phyloP scores from a whole-genome alignment of 1,139 yeast species.

The Williopsis jadinii region DNA sequence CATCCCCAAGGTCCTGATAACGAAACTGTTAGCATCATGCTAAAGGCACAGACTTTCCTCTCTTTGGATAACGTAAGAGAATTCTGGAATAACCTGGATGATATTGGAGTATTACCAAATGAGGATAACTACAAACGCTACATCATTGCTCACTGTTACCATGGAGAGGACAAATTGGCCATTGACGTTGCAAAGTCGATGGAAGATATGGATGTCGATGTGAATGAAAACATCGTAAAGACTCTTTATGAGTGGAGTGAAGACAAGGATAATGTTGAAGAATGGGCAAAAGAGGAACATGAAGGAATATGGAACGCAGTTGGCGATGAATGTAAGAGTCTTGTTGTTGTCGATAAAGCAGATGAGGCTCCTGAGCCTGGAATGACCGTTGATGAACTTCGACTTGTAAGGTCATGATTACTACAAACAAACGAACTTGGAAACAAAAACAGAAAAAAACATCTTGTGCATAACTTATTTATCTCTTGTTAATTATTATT shows the following conservation, averaged over 20 bases:
- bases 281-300: conserved; percentile 46
- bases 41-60: conserved; percentile 56
- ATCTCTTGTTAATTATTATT: conserved; percentile 1
- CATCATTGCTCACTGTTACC: conserved; percentile 67
- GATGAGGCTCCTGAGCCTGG: conserved; percentile 6
- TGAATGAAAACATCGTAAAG: conserved; percentile 45
- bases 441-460: background rate
- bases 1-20: conserved; percentile 54
- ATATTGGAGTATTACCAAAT: conserved; percentile 47
- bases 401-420: conserved; percentile 6
- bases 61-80: conserved; percentile 53
- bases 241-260: conserved; percentile 58
- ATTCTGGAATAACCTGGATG: conserved; percentile 54
- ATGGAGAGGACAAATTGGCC: conserved; percentile 57
- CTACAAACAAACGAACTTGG: background rate
- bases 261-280: conserved; percentile 37
- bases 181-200: conserved; percentile 43
- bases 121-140: conserved; percentile 54
- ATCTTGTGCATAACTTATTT: too few relatives aligned
- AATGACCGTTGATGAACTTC: conserved; percentile 6
- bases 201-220: conserved; percentile 43
- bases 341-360: background rate
- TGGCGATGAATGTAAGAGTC: conserved; percentile 15
- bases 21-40: conserved; percentile 65
- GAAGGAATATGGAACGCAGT: conserved; percentile 42